These are phyloP conservation scores for Hyaloscypha hepaticicola DNA, from an alignment of 495 filamentous ascomycete genomes.

Conservation along the genomic window DNA sequence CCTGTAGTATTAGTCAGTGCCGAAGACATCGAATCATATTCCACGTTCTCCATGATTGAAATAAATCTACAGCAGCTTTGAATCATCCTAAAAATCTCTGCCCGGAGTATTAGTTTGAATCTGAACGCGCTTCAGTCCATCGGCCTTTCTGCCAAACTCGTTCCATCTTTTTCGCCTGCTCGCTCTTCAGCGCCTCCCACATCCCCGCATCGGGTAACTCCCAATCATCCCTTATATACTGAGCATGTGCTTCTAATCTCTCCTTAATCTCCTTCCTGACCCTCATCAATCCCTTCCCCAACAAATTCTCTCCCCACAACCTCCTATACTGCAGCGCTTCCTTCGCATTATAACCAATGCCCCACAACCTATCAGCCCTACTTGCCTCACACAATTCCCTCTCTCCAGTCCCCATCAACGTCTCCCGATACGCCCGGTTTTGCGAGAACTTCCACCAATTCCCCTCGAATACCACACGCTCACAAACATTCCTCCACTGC, in stretches of 20 bases:
- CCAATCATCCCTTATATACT: too few relatives aligned
- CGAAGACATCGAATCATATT: too few relatives aligned
- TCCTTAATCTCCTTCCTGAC: neutral
- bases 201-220: too few relatives aligned
- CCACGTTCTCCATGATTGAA: too few relatives aligned
- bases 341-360: slow-evolving; percentile 1
- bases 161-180: too few relatives aligned
- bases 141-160: too few relatives aligned
- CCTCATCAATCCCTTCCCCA: slow-evolving; percentile 5
- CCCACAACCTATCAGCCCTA: neutral
- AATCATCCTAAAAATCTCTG: too few relatives aligned
- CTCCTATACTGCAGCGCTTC: neutral
- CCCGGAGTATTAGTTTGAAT: too few relatives aligned
- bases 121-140: too few relatives aligned
- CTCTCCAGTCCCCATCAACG: neutral
- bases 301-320: neutral
- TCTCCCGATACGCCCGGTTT: neutral
- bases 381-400: neutral
- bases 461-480: neutral
- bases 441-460: neutral
- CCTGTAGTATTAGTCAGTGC: too few relatives aligned
- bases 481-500: neutral
- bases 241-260: neutral
- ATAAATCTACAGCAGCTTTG: too few relatives aligned
- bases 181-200: too few relatives aligned